Evolutionary conservation across 441 rosid genomes (phyloP), one percentile per base, ranked within the genome.

Genomic region (Omphalea diandra): DNA sequence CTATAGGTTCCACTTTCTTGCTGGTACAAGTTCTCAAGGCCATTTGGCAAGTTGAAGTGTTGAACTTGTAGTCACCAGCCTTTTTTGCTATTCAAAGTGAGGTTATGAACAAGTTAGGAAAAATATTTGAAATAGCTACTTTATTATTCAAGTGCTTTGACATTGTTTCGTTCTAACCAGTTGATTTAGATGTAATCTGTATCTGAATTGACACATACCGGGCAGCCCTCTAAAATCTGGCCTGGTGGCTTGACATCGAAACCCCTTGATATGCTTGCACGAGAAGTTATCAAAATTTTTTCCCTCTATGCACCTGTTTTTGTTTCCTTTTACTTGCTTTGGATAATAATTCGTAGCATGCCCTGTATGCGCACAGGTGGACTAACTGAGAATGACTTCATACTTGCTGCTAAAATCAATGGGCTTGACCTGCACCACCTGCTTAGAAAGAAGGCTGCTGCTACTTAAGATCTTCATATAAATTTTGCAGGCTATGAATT

Each of bases 331-430:
- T 38, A 11, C 5, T 59, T 15, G 27, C 4, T 9, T 2, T 4
- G 53, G 12, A 14, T 0, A n/a, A 53, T 10, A 44, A 56, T 31
- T 64, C 70, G 20, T 61, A 46, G 31, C 41, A 3, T 53, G 47
- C 60, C 59, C 47, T 59, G 10, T 71, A 18, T 47, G 64, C 80
- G 58, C 68, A 68, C 86, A 91, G 98, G 88, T 68, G 97, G 97
- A 56, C 72, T 92, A 74, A 94, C 98, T 0, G 99, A 94, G 73
- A 94, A 92, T 69, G 98, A 91, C 86, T 90, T 88, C 83, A 88
- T 91, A 74, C 97, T 94, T 33, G 97, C 97, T 63, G 86, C 97
- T 14, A 90, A 90, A 84, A 88, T 94, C 83, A 87, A 82, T 70
- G 76, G 70, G 35, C 90, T 91, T 54, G 79, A 84, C 73, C 74